Base-by-base conservation (phyloP, 495 filamentous ascomycete species). In the Staphylotrichum longicolle region DNA sequence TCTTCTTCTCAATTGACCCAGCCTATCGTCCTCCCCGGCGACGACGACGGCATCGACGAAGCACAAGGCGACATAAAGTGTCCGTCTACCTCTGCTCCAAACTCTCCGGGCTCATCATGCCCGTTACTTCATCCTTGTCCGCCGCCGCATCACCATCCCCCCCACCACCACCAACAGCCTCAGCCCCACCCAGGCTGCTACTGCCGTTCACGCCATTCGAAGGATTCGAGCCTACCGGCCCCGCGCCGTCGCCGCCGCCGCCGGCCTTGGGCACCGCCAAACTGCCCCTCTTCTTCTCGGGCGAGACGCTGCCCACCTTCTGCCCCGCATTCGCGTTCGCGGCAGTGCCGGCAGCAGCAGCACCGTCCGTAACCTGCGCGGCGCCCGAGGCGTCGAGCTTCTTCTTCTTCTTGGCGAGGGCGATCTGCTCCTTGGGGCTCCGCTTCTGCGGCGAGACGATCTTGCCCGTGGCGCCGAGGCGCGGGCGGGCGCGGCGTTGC, bases 381-480 rank as follows among this genome's bases (percentile, higher is more conserved):
- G 65, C 62, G 9, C 73, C 77, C 33, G 70, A 73, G 37, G 37
- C 37, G 50, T 83, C 82, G 15, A 81, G 63, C 74, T 83, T 84
- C 74, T 88, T 89, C 78, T 89, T 92, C 77, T 91, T 90, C 71
- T 88, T 91, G 51, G 83, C 86, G 62, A 85, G 80, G 61, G 80
- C 84, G 45, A 87, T 85, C 66, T 90, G 88, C 63, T 90, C 87
- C 68, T 86, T 85, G 44, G 88, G 83, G 27, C 91, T 90, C 32
- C 94, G 82, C 75, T 99, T 99, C 58, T 92, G 85, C 15, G 93
- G 93, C 52, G 86, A 88, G 7, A 88, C 83, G 57, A 99, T 99
- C 80, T 98, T 98, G 61, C 94, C 94, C 27, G 90, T 96, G 45
- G 93, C 91, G 58, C 92, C 92, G 20, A 99, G 84, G 63, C 94